Percentiles rank a stretch among this genome's conserved stretches.
Evolutionary conservation across 108 stramenopile species (phyloP).

Genomic region (Fistulifera pelliculosa): DNA sequence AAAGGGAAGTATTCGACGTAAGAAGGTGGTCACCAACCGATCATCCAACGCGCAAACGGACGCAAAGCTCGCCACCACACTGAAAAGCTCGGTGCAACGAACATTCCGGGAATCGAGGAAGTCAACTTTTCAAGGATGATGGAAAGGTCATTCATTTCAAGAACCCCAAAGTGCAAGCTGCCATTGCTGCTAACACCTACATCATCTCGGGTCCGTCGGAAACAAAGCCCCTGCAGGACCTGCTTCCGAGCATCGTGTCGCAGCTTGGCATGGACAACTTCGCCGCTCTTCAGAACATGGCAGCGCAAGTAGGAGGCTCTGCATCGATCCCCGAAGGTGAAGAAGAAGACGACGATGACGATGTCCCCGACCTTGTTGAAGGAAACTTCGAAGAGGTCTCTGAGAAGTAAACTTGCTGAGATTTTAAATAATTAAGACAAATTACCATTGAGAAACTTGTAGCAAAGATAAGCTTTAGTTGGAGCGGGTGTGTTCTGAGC

Average conservation of each 20-base stretch:
- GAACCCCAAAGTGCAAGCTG: conserved; percentile 94
- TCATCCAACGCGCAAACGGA: conserved; percentile 86
- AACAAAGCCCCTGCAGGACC: conserved; percentile 89
- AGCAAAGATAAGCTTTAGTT: too few relatives aligned
- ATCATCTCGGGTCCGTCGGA: conserved; percentile 89
- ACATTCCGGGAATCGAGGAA: conserved; percentile 97
- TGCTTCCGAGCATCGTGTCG: conserved; percentile 90
- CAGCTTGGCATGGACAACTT: conserved; percentile 94
- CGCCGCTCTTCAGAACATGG: conserved; percentile 67
- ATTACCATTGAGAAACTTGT: too few relatives aligned
- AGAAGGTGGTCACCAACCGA: conserved; percentile 86
- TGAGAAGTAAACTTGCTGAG: conserved; percentile 25
- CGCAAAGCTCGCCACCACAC: conserved; percentile 82
- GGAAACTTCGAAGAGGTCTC: conserved; percentile 93
- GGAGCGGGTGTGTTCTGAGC: too few relatives aligned
- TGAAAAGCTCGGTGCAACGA: conserved; percentile 96
- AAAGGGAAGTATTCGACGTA: conserved; percentile 86
- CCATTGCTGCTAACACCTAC: conserved; percentile 95
- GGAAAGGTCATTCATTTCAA: conserved; percentile 95
- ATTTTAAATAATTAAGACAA: too few relatives aligned
- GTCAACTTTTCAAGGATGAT: conserved; percentile 98
- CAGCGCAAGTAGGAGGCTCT: conserved; percentile 48
- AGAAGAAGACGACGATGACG: conserved; percentile 84
- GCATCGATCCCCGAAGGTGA: conserved; percentile 35
- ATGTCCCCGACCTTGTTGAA: conserved; percentile 94